phyloP scores from a whole-genome alignment of 1,284 basidiomycete genomes.

The Thelephora terrestris region DNA sequence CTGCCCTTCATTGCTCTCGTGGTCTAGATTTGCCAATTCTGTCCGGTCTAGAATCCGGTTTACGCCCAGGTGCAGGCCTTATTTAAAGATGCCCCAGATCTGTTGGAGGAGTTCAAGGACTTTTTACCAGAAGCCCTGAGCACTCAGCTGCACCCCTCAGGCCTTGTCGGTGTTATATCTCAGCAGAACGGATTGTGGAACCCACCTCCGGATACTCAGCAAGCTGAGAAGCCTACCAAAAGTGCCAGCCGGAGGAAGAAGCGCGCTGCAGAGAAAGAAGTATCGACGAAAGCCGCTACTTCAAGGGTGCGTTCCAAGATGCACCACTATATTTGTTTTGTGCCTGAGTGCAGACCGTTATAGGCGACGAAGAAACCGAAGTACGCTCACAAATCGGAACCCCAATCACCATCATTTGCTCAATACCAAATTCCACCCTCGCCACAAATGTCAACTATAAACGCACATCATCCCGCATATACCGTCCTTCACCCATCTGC shows the following conservation, averaged over 20 bases:
- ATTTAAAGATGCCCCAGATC: constrained; percentile 88
- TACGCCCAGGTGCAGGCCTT: constrained; percentile 88
- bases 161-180: constrained; percentile 31
- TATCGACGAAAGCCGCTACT: constrained; percentile 17
- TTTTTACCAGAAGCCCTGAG: constrained; percentile 76
- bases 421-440: constrained; percentile 34
- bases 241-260: constrained; percentile 36
- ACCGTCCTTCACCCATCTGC: constrained; percentile 12
- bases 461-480: constrained; percentile 7
- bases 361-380: constrained; percentile 49
- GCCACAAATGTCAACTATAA: constrained; percentile 9
- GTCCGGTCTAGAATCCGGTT: constrained; percentile 51
- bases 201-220: constrained; percentile 17
- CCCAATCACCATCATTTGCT: constrained; percentile 45
- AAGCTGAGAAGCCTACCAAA: constrained; percentile 38
- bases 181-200: constrained; percentile 28
- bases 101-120: constrained; percentile 92
- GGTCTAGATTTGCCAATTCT: constrained; percentile 5
- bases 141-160: constrained; percentile 25
- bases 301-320: constrained; percentile 15
- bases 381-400: constrained; percentile 43
- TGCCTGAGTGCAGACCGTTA: constrained; percentile 6
- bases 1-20: background rate
- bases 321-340: background rate
- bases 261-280: constrained; percentile 49